A percentile compares a stretch with the other conserved stretches of the same genome.
Conservation (phyloP, 345 rosid species). For the Salix suchowensis region DNA sequence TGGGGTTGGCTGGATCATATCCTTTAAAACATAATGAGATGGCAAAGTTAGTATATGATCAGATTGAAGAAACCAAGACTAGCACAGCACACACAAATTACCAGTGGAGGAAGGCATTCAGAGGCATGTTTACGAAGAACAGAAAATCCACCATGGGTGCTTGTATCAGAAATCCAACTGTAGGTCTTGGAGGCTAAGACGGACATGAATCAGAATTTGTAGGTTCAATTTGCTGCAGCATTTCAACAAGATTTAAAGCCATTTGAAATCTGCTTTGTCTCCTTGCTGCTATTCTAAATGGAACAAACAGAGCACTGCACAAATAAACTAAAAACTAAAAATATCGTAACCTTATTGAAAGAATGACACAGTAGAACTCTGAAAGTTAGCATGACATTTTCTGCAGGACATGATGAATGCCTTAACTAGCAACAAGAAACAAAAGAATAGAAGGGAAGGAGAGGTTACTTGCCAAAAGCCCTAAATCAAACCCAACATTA, state of each 20-base stretch:
- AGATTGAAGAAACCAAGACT: not conserved
- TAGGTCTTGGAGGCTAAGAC: conserved; percentile 41
- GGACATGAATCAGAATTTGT: conserved; percentile 47
- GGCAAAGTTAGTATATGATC: not conserved
- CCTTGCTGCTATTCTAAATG: no score
- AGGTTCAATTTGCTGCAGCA: conserved; percentile 51
- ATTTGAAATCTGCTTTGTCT: not conserved
- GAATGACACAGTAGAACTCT: no score
- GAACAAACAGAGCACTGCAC: no score
- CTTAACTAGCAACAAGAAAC: no score
- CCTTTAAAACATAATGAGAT: conserved; percentile 33
- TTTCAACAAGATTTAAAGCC: not conserved
- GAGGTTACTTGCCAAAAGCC: no score
- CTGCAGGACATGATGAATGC: no score
- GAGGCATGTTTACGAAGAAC: conserved; percentile 71
- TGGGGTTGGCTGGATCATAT: conserved; percentile 80
- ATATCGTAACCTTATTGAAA: no score
- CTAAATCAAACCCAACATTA: no score
- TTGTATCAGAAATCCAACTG: conserved; percentile 83
- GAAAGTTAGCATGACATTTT: no score
- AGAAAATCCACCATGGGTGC: conserved; percentile 93
- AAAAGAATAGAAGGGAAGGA: no score
- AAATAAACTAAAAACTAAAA: no score
- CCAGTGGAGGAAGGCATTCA: conserved; percentile 39
- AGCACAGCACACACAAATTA: conserved; percentile 18